Evolutionary conservation across 2,329 filamentous ascomycete species (phyloP).

Genomic region (Penicillium sp.): DNA sequence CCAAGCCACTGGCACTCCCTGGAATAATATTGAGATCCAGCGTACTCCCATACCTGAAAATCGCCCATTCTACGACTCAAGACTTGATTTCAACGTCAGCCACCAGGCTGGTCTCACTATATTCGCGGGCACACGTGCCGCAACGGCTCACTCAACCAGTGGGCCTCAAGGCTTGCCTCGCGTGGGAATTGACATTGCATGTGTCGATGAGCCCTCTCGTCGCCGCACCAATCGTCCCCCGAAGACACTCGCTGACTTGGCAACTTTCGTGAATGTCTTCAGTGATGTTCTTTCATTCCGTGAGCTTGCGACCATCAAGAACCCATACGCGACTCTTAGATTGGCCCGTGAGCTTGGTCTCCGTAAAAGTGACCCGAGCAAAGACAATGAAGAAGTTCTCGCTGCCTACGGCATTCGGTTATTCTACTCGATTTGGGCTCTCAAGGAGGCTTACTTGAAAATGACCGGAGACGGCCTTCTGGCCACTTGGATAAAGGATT

Average conservation of each 20-base stretch:
- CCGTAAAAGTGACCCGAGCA: constrained; percentile 8
- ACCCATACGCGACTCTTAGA: constrained; percentile 27
- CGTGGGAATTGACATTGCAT: constrained; percentile 63
- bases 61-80: constrained; percentile 50
- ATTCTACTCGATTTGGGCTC: constrained; percentile 65
- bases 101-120: constrained; percentile 64
- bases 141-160: background rate
- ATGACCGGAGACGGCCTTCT: constrained; percentile 64
- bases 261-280: constrained; percentile 61
- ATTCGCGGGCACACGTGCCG: constrained; percentile 51
- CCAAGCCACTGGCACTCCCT: constrained; percentile 55
- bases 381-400: constrained; percentile 27
- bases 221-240: constrained; percentile 33
- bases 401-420: constrained; percentile 58
- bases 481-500: constrained; percentile 59
- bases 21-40: constrained; percentile 56
- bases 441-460: constrained; percentile 68
- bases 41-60: constrained; percentile 51
- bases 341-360: constrained; percentile 16
- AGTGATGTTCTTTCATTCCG: constrained; percentile 58
- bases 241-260: constrained; percentile 51
- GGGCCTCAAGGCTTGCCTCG: constrained; percentile 28
- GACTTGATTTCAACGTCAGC: constrained; percentile 63
- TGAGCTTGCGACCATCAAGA: constrained; percentile 58
- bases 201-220: constrained; percentile 52